Evolutionary conservation across 495 filamentous ascomycete species (phyloP).

Genomic region (Aspergillus kassunensis): DNA sequence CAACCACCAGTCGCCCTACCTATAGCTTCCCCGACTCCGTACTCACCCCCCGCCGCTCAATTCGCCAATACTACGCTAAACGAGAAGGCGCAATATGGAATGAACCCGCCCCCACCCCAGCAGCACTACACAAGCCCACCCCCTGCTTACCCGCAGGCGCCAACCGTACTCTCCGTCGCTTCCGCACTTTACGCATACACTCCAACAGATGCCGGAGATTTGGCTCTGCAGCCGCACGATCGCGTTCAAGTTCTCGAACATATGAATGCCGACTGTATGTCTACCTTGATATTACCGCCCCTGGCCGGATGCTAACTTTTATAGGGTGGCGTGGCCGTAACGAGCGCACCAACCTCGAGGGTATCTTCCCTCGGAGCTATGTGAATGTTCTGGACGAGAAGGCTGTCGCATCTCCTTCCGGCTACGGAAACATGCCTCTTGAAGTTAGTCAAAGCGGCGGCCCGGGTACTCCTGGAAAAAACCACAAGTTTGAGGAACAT

Average conservation of each 20-base stretch:
- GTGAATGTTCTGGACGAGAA: slow-evolving; percentile 61
- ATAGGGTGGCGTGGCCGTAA: slow-evolving; percentile 78
- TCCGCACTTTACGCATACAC: slow-evolving; percentile 80
- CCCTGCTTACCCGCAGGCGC: slow-evolving; percentile 51
- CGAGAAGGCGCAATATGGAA: slow-evolving; percentile 47
- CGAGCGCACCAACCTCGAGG: slow-evolving; percentile 71
- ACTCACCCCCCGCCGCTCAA: slow-evolving; percentile 42
- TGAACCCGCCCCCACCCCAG: slow-evolving; percentile 15
- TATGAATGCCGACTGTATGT: slow-evolving; percentile 88
- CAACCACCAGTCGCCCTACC: slow-evolving; percentile 28
- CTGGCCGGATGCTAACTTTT: slow-evolving; percentile 19
- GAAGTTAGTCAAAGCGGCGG: slow-evolving; percentile 47
- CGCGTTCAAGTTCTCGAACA: slow-evolving; percentile 76
- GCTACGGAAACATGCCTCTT: slow-evolving; percentile 51
- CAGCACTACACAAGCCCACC: slow-evolving; percentile 48
- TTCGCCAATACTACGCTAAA: slow-evolving; percentile 45
- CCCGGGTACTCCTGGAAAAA: slow-evolving; percentile 22
- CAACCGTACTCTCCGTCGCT: slow-evolving; percentile 63
- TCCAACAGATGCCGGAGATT: slow-evolving; percentile 72
- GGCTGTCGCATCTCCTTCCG: slow-evolving; percentile 29
- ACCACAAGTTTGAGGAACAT: slow-evolving; percentile 48
- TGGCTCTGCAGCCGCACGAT: slow-evolving; percentile 71
- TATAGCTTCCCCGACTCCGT: slow-evolving; percentile 35
- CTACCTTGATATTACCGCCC: neutral
- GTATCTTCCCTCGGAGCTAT: slow-evolving; percentile 87